Evolutionary conservation across 2,329 filamentous ascomycete genomes (phyloP).

Genomic region (Cladophialophora bantiana): DNA sequence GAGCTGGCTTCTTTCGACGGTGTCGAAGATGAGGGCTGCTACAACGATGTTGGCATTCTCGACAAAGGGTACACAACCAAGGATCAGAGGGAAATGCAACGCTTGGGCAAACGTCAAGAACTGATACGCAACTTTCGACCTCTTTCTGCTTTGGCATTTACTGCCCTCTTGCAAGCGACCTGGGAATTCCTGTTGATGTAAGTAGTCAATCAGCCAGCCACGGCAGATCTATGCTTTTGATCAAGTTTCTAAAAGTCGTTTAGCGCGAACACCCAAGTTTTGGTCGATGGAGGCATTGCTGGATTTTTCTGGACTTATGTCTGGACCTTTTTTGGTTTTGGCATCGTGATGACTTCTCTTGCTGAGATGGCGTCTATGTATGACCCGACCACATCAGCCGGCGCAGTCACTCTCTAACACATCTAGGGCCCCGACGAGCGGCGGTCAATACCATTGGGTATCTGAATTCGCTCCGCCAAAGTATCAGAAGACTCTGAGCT

Average conservation of each 20-base stretch:
- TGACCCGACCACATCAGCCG: background rate
- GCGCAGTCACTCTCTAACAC: background rate
- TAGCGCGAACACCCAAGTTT: slow-evolving; percentile 27
- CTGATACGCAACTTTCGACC: slow-evolving; percentile 48
- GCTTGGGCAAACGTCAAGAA: slow-evolving; percentile 60
- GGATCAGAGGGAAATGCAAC: slow-evolving; percentile 52
- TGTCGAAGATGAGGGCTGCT: slow-evolving; percentile 20
- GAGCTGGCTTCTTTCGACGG: slow-evolving; percentile 24
- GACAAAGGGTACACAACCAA: slow-evolving; percentile 29
- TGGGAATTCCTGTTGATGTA: slow-evolving; percentile 46
- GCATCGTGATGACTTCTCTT: slow-evolving; percentile 65
- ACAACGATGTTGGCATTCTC: slow-evolving; percentile 28
- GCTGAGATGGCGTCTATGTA: slow-evolving; percentile 66
- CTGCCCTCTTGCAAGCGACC: slow-evolving; percentile 47
- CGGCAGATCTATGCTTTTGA: background rate
- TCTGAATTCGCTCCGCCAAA: slow-evolving; percentile 59
- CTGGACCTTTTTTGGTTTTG: slow-evolving; percentile 69
- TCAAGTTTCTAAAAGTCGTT: slow-evolving; percentile 5
- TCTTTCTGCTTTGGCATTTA: slow-evolving; percentile 49
- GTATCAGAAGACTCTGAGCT: slow-evolving; percentile 61
- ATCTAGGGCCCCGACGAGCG: slow-evolving; percentile 60
- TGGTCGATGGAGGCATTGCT: slow-evolving; percentile 34
- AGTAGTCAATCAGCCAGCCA: background rate
- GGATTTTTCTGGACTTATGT: slow-evolving; percentile 45
- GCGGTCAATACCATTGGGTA: slow-evolving; percentile 56